Base-by-base conservation (phyloP, 116 monocot genomes). In the Zostera marina region DNA sequence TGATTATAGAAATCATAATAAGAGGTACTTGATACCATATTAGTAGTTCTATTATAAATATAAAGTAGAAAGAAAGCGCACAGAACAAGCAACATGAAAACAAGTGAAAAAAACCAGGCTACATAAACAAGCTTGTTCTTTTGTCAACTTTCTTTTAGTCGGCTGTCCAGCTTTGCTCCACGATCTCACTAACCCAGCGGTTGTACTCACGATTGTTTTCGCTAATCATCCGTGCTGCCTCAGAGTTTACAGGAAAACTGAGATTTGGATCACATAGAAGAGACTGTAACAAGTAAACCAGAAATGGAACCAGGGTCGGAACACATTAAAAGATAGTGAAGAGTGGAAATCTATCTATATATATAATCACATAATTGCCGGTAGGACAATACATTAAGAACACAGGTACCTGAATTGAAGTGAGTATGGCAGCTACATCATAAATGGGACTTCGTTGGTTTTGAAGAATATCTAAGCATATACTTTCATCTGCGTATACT, bases 401-500 rank as follows among this genome's bases (percentile, higher is more conserved):
- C 49, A 8, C 15, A 17, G 20, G 13, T 58, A 73, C 78, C 78
- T 78, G 78, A 41, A 79, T 74, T 44, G 79, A 74, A 13, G 74
- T 74, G 41, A 79, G 68, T 54, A 79, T 74, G 43, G 74, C 74
- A 52, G 74, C 74, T 13, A 74, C 79, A 64, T 79, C 79, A 61
- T 79, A 79, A 41, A 74, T 74, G 41, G 79, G 79, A 44, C 75
- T 78, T 78, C 83, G 78, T 42, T 83, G 78, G 40, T 78, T 78
- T 55, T 83, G 78, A 40, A 83, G 49, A 62, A 83, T 83, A 59
- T 83, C 78, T 62, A 83, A 63, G 54, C 83, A 83, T 42, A 83
- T 83, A 67, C 78, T 78, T 64, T 78, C 83, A 62, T 78, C 78
- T 8, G 78, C 75, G 72, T 83, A 83, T 63, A 83, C 83, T 83